Conservation (phyloP, 179 eudicot species). For the Beta corolliflora region DNA sequence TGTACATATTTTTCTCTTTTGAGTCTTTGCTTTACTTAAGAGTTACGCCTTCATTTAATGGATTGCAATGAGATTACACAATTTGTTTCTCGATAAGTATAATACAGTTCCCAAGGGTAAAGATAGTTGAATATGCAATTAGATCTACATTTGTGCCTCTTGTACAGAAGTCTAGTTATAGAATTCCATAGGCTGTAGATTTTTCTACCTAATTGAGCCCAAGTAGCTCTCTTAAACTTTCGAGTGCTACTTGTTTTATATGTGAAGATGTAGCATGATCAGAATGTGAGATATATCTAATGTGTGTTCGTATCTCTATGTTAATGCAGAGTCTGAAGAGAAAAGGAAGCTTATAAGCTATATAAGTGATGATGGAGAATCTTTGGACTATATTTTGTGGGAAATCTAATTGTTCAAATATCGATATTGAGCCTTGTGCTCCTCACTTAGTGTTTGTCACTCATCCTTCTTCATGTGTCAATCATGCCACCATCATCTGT, state of each 20-base stretch:
- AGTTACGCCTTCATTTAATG: no score
- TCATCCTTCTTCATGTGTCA: slow-evolving; percentile 29
- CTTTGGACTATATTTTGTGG: slow-evolving; percentile 30
- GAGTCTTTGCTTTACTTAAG: no score
- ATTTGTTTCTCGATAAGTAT: no score
- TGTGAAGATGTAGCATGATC: background rate
- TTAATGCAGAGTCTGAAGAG: slow-evolving; percentile 15
- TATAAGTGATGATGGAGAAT: slow-evolving; percentile 18
- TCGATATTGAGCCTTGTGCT: slow-evolving; percentile 19
- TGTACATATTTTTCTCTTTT: no score
- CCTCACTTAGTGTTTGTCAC: slow-evolving; percentile 13
- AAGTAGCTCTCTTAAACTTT: no score
- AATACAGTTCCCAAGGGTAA: no score
- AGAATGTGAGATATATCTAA: background rate
- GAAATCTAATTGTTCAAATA: slow-evolving; percentile 14
- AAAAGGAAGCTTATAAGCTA: background rate
- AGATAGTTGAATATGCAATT: no score
- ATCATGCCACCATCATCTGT: slow-evolving; percentile 22
- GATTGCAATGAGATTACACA: no score
- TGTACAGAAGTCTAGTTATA: no score
- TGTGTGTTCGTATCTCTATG: background rate
- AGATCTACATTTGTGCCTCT: no score
- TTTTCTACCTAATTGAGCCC: no score
- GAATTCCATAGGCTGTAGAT: no score
- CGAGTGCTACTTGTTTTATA: background rate